Evolutionary conservation across 805 yeast species (phyloP).

Genomic region (Suhomyces vadensis): DNA sequence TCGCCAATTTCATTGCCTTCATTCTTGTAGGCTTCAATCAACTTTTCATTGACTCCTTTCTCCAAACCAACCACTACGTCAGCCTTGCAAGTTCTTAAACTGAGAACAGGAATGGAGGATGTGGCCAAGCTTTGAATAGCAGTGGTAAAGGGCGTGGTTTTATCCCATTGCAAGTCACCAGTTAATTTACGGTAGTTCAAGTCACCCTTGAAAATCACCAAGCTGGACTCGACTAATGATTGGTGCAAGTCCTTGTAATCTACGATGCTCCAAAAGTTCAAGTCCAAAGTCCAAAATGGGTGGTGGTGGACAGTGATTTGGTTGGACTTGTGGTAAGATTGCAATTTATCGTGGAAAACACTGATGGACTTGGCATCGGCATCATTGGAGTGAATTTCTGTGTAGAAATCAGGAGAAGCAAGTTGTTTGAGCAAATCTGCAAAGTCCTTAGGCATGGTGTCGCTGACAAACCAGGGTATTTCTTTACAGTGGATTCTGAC

Average conservation of each 20-base stretch:
- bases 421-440: slow-evolving; percentile 58
- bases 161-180: slow-evolving; percentile 87
- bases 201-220: slow-evolving; percentile 91
- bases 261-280: slow-evolving; percentile 73
- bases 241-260: slow-evolving; percentile 64
- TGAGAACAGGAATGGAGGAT: slow-evolving; percentile 63
- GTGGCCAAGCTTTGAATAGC: slow-evolving; percentile 72
- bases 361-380: slow-evolving; percentile 23
- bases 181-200: slow-evolving; percentile 92
- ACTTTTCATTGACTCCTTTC: slow-evolving; percentile 68
- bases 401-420: slow-evolving; percentile 51
- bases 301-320: slow-evolving; percentile 43
- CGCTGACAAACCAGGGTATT: slow-evolving; percentile 97
- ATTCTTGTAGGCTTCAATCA: slow-evolving; percentile 59
- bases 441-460: slow-evolving; percentile 85
- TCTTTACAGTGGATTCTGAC: slow-evolving; percentile 85
- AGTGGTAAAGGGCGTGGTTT: slow-evolving; percentile 67
- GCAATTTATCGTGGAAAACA: slow-evolving; percentile 22
- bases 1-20: slow-evolving; percentile 63
- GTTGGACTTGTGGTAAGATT: slow-evolving; percentile 19
- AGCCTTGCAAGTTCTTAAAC: slow-evolving; percentile 93
- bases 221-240: slow-evolving; percentile 61
- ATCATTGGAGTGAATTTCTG: slow-evolving; percentile 28
- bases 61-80: slow-evolving; percentile 89
- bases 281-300: slow-evolving; percentile 84